Conservation (phyloP, 768 basidiomycete species). For the Psilocybe subaeruginosa region DNA sequence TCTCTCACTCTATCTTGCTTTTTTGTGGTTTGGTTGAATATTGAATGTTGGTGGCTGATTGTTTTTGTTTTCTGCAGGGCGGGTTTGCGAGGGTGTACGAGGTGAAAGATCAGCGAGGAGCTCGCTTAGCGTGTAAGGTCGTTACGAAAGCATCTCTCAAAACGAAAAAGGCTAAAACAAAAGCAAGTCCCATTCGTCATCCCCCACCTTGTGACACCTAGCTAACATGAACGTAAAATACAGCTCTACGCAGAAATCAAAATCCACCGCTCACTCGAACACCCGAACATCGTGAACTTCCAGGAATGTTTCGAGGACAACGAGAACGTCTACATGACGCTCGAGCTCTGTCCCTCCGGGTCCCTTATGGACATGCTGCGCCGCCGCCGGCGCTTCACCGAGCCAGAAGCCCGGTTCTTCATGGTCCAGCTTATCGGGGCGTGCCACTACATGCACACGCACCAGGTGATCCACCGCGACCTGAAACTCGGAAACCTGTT, state of each 20-base stretch:
- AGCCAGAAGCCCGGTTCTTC: conserved; percentile 92
- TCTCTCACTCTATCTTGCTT: neutral
- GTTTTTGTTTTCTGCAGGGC: conserved; percentile 44
- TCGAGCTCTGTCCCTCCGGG: conserved; percentile 90
- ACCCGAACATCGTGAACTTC: conserved; percentile 93
- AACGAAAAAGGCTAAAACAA: conserved; percentile 96
- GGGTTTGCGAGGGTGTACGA: conserved; percentile 98
- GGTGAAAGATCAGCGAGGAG: conserved; percentile 72
- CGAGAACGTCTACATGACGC: conserved; percentile 95
- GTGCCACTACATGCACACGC: conserved; percentile 95
- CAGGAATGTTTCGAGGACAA: conserved; percentile 95
- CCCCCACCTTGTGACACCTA: neutral
- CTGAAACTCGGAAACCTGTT: conserved; percentile 96
- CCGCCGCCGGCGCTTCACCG: conserved; percentile 83
- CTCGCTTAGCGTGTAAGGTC: conserved; percentile 86
- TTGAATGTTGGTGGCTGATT: neutral
- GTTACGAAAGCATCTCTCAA: conserved; percentile 91
- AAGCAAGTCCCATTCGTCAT: conserved; percentile 51
- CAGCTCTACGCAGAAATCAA: conserved; percentile 99
- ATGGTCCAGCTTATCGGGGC: conserved; percentile 95
- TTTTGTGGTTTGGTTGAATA: neutral
- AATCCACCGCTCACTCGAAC: conserved; percentile 88
- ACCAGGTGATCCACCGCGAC: conserved; percentile 97
- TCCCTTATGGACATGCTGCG: conserved; percentile 92
- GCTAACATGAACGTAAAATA: neutral